A percentile compares a stretch with the other conserved stretches of the same genome.
phyloP scores from a whole-genome alignment of 805 yeast species.

The Lipomyces orientalis region DNA sequence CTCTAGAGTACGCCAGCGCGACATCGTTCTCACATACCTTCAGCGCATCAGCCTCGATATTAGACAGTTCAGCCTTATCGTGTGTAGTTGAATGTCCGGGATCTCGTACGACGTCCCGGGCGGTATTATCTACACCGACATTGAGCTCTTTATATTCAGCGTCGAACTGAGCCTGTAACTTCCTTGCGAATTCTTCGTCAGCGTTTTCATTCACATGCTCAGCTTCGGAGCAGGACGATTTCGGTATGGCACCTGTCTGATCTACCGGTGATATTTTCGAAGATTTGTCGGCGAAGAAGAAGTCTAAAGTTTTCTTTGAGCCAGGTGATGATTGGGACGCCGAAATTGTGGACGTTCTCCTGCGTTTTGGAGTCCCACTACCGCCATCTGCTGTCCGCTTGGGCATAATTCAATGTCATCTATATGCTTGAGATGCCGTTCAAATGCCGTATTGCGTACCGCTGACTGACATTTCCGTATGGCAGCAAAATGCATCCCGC shows the following conservation, averaged over 20 bases:
- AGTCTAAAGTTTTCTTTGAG: constrained; percentile 21
- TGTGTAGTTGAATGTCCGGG: neutral
- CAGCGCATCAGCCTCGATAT: neutral
- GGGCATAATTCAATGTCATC: neutral
- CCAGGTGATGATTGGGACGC: neutral
- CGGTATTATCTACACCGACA: neutral
- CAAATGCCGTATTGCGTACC: neutral
- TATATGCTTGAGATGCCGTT: neutral
- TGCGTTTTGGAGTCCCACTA: neutral
- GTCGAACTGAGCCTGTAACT: constrained; percentile 35
- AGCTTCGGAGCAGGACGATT: neutral
- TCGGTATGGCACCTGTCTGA: neutral
- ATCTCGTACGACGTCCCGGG: neutral
- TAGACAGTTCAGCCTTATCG: neutral
- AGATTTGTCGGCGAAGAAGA: constrained; percentile 11
- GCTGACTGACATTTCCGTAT: neutral
- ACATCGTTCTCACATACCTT: neutral
- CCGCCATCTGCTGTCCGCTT: neutral
- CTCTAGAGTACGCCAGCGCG: neutral
- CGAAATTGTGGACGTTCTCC: neutral
- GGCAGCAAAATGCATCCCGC: neutral
- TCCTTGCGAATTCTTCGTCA: constrained; percentile 36
- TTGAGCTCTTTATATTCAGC: neutral
- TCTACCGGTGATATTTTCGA: neutral
- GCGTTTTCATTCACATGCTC: neutral